Conservation (phyloP, 768 basidiomycete genomes). For the Dentipellis sp. region DNA sequence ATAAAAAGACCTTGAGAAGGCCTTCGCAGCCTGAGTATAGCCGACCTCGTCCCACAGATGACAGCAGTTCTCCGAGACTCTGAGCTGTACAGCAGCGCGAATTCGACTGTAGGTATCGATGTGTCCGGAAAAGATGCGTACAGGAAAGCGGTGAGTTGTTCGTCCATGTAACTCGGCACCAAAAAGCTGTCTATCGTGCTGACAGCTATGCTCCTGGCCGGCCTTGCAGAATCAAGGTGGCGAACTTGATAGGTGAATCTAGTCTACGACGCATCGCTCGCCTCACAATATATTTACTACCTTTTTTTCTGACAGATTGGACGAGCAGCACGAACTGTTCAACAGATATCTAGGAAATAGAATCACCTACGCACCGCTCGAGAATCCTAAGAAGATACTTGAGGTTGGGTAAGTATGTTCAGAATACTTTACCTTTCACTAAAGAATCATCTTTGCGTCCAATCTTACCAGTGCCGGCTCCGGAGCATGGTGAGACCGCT, state of each 20-base stretch:
- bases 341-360: slow-evolving; percentile 12
- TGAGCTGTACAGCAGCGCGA: no score
- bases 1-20: no score
- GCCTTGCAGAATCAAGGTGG: background rate
- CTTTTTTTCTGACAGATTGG: slow-evolving; percentile 13
- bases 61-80: no score
- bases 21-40: no score
- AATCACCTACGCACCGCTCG: slow-evolving; percentile 11
- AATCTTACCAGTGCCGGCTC: slow-evolving; percentile 3
- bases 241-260: background rate
- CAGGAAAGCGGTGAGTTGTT: background rate
- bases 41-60: no score
- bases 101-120: no score
- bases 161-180: background rate
- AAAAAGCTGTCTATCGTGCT: background rate
- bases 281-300: background rate
- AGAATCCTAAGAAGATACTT: slow-evolving; percentile 15
- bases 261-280: background rate
- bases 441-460: no score
- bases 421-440: no score
- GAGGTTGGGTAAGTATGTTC: slow-evolving; percentile 15
- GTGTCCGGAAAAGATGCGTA: background rate
- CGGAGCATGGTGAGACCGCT: slow-evolving; percentile 3
- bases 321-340: slow-evolving; percentile 16
- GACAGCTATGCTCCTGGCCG: no score